A percentile compares a stretch with the other conserved stretches of the same genome.
phyloP scores from a whole-genome alignment of 1,284 basidiomycete species.

The Hypsizygus ulmarius region DNA sequence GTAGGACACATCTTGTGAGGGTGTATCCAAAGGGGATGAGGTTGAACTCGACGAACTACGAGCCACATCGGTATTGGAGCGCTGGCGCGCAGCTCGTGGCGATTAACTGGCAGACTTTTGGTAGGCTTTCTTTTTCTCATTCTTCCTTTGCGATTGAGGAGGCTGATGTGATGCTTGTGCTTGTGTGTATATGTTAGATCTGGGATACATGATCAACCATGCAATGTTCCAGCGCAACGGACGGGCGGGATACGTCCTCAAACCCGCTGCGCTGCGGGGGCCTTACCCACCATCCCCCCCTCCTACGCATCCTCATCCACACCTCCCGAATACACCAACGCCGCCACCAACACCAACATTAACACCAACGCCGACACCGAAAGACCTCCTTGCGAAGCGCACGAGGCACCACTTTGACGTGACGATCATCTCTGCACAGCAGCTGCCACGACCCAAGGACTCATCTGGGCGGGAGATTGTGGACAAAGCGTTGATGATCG shows the following conservation, averaged over 20 bases:
- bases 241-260: conserved; percentile 88
- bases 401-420: conserved; percentile 65
- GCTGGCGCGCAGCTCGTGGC: conserved; percentile 93
- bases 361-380: conserved; percentile 44
- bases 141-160: background rate
- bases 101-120: conserved; percentile 96
- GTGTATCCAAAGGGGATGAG: conserved; percentile 87
- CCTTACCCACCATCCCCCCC: conserved; percentile 2
- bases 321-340: background rate
- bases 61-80: conserved; percentile 89
- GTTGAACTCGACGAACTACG: conserved; percentile 84
- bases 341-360: background rate
- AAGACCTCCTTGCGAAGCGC: conserved; percentile 53
- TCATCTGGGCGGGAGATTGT: conserved; percentile 55
- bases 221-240: conserved; percentile 93
- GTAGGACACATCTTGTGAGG: conserved; percentile 82
- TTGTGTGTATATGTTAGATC: too few species aligned
- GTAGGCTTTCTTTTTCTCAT: conserved; percentile 38
- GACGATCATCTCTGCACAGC: conserved; percentile 87
- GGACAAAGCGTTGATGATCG: conserved; percentile 46
- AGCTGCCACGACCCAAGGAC: conserved; percentile 74
- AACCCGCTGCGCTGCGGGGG: conserved; percentile 75
- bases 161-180: background rate
- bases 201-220: conserved; percentile 89
- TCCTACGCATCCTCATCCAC: conserved; percentile 2